A percentile compares a stretch with the other conserved stretches of the same genome.
Conservation (phyloP, 2,329 filamentous ascomycete species). For the Trichoderma citrinoviride region DNA sequence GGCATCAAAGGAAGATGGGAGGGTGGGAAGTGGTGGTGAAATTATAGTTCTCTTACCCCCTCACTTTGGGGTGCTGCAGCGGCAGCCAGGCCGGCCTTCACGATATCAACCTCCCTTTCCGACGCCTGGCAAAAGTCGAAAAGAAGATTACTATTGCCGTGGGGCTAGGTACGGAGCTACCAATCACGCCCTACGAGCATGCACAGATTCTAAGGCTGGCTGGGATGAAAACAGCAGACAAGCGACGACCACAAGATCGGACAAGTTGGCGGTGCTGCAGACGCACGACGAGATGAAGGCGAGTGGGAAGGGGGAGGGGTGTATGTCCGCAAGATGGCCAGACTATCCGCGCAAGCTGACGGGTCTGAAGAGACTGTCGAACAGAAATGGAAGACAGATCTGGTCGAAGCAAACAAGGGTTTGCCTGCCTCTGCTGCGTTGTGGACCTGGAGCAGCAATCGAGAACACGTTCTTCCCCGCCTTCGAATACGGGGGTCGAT, state of each 20-base stretch:
- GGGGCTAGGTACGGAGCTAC: background rate
- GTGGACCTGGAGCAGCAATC: slow-evolving; percentile 19
- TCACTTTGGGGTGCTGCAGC: background rate
- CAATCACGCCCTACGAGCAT: background rate
- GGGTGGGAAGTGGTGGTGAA: slow-evolving; percentile 14
- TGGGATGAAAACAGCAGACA: background rate
- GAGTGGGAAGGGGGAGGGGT: background rate
- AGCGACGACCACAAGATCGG: background rate
- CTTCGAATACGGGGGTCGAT: slow-evolving; percentile 11
- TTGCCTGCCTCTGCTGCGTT: background rate
- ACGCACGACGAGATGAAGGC: slow-evolving; percentile 18
- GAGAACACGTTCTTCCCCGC: slow-evolving; percentile 23
- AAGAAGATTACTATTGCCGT: background rate
- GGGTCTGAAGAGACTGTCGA: background rate
- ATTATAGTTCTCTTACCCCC: slow-evolving; percentile 10
- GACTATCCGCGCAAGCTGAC: background rate
- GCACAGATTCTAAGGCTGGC: background rate
- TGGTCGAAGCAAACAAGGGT: slow-evolving; percentile 4
- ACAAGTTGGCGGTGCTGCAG: slow-evolving; percentile 14
- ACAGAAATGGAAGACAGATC: slow-evolving; percentile 15
- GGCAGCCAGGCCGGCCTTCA: background rate
- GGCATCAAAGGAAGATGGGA: background rate
- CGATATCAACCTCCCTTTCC: slow-evolving; percentile 2
- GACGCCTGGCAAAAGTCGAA: background rate
- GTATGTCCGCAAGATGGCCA: background rate